These are phyloP conservation scores for Mortierella sp. DNA, from an alignment of 371 early-diverging fungal genomes.

Conservation along the genomic window DNA sequence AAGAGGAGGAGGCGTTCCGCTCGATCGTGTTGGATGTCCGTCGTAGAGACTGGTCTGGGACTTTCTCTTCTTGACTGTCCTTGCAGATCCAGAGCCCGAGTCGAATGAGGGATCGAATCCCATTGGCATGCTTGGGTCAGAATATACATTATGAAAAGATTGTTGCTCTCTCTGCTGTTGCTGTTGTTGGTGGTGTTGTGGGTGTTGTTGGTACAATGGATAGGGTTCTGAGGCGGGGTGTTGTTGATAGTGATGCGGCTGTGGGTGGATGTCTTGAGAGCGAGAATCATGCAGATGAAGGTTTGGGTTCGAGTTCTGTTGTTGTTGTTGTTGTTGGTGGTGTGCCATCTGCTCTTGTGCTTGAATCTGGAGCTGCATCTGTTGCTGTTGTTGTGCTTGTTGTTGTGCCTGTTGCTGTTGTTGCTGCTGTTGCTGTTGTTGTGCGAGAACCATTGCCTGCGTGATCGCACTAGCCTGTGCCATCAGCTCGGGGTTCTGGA, in stretches of 20 bases:
- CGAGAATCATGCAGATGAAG: constrained; percentile 9
- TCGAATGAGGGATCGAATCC: background rate
- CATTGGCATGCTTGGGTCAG: constrained; percentile 7
- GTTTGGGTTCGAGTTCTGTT: constrained; percentile 11
- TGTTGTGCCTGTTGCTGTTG: constrained; percentile 29
- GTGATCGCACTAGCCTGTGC: constrained; percentile 56
- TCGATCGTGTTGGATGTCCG: constrained; percentile 7
- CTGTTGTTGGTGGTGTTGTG: constrained; percentile 7
- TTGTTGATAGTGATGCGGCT: constrained; percentile 26
- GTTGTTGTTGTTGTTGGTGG: constrained; percentile 2
- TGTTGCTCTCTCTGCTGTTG: background rate
- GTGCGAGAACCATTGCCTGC: constrained; percentile 56
- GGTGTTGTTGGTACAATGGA: constrained; percentile 14
- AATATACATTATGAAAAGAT: constrained; percentile 3
- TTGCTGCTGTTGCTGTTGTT: constrained; percentile 39
- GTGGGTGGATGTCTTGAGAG: constrained; percentile 8
- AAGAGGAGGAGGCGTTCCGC: constrained; percentile 17
- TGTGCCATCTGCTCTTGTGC: constrained; percentile 4
- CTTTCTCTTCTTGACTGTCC: constrained; percentile 19
- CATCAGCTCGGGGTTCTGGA: constrained; percentile 52
- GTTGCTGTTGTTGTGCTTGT: constrained; percentile 23
- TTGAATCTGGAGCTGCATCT: constrained; percentile 7
- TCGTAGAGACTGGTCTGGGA: constrained; percentile 22
- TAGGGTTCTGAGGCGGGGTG: constrained; percentile 22
- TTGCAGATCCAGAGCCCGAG: background rate